phyloP scores from a whole-genome alignment of 2,329 filamentous ascomycete genomes.

The Fusarium chaquense region DNA sequence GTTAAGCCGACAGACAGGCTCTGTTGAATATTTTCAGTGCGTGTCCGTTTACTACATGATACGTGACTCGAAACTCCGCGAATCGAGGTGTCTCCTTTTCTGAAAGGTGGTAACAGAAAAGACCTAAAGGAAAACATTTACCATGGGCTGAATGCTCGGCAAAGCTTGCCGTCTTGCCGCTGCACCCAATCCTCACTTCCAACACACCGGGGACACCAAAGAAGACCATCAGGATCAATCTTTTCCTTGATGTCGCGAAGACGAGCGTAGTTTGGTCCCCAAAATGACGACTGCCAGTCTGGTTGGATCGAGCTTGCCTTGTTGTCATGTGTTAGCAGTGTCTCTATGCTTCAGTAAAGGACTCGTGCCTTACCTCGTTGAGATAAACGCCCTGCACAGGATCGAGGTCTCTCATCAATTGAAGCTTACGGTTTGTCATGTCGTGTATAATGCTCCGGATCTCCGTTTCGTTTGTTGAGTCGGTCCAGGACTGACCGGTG shows the following conservation, averaged over 20 bases:
- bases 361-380: background rate
- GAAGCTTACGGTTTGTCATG: background rate
- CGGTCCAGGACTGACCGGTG: background rate
- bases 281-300: constrained; percentile 11
- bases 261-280: background rate
- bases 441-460: background rate
- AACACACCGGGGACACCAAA: constrained; percentile 11
- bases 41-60: too few species aligned
- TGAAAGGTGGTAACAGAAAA: too few species aligned
- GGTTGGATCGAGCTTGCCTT: background rate
- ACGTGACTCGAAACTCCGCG: too few species aligned
- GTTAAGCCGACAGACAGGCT: too few species aligned
- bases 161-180: background rate
- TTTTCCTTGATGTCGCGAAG: background rate
- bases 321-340: background rate
- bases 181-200: constrained; percentile 13
- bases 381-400: background rate
- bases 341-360: rapidly evolving
- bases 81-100: too few species aligned
- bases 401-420: background rate
- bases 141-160: background rate
- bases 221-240: background rate
- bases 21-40: too few species aligned
- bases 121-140: background rate
- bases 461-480: background rate